phyloP scores from a whole-genome alignment of 2,329 filamentous ascomycete genomes.

The Neopestalotiopsis clavispora region DNA sequence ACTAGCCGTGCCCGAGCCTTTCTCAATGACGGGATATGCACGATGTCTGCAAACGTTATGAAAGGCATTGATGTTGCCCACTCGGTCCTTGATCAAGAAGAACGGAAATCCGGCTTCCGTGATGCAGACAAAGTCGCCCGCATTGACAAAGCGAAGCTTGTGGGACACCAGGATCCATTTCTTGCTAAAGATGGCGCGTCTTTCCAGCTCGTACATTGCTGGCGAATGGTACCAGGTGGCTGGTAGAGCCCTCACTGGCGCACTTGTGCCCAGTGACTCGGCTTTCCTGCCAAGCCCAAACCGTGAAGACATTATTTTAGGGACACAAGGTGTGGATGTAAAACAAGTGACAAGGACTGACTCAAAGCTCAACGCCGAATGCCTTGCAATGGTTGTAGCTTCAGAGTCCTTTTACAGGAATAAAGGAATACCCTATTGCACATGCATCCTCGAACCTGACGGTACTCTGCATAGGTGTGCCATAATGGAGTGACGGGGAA shows the following conservation, averaged over 20 bases:
- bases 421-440: no score
- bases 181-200: constrained; percentile 47
- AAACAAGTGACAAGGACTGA: not conserved
- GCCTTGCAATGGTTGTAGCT: no score
- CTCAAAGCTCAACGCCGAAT: not conserved
- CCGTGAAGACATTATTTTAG: not conserved
- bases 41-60: constrained; percentile 68
- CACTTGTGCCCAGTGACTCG: not conserved
- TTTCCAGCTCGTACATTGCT: constrained; percentile 45
- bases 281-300: not conserved
- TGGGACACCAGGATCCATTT: constrained; percentile 7
- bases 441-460: no score
- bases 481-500: no score
- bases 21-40: constrained; percentile 55
- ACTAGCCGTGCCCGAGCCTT: constrained; percentile 38
- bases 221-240: constrained; percentile 43
- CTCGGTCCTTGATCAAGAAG: constrained; percentile 55
- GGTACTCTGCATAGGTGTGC: no score
- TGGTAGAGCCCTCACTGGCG: constrained; percentile 33
- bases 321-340: not conserved
- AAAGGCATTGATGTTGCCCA: constrained; percentile 60
- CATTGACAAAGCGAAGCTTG: not conserved
- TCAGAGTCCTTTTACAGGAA: no score
- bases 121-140: constrained; percentile 57
- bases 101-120: constrained; percentile 61